Evolutionary conservation across 345 rosid genomes (phyloP), one percentile per base, ranked within the genome.

Genomic region (Nephelium lappaceum): DNA sequence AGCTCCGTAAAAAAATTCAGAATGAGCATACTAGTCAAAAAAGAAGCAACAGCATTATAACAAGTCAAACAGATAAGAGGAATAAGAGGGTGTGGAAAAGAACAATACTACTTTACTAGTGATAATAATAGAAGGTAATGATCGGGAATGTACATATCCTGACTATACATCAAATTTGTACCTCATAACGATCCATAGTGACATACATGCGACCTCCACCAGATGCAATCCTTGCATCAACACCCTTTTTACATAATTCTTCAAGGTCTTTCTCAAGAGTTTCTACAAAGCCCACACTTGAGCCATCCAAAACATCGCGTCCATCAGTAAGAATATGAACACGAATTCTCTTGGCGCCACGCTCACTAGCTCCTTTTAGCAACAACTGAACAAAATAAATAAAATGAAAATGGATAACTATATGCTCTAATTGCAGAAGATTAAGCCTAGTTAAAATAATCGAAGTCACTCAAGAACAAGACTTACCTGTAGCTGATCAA

Each of bases 161-260:
- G 42, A 65, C 15, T 8, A 11, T 62, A 9, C 10, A 47, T 19
- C 2, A 1, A 70, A 49, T 74, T 47, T 64, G 18, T 41, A 93
- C 99, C 97, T 96, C 99, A 62, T 96, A 96, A 3, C 99, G 91
- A 75, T 96, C 99, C 97, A 96, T 89, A 2, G 98, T 96, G 57
- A 96, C 98, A 39, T 91, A 85, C 99, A 96, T 96, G 71, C 99
- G 97, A 27, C 99, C 99, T 63, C 99, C 99, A 83, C 99, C 99
- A 70, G 99, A 96, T 65, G 98, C 99, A 74, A 96, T 81, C 80
- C 84, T 92, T 41, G 98, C 98, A 83, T 96, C 99, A 41, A 91
- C 77, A 69, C 98, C 99, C 39, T 94, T 94, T 72, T 72, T 84
- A n/a, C 92, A 88, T 47, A 93, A 78, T 0, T 82, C 75, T 43